phyloP scores from a whole-genome alignment of 805 yeast genomes.

The Candida nitratophila region DNA sequence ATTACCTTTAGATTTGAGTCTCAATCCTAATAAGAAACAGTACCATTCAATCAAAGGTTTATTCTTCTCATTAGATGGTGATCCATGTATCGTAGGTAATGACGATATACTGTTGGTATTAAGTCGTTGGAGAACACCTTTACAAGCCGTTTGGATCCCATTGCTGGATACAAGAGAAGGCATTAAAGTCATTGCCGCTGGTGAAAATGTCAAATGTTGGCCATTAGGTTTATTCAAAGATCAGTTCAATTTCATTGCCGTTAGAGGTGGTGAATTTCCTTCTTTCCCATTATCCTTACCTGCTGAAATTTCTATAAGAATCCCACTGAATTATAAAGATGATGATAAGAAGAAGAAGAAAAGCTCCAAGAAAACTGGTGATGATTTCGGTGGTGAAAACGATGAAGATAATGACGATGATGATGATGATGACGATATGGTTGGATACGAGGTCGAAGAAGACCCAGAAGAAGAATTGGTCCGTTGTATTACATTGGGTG shows the following conservation, averaged over 20 bases:
- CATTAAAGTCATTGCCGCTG: constrained; percentile 44
- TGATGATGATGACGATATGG: constrained; percentile 16
- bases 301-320: constrained; percentile 60
- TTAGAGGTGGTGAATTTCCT: constrained; percentile 70
- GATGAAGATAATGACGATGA: constrained; percentile 43
- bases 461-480: constrained; percentile 60
- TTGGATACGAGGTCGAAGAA: constrained; percentile 19
- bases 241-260: constrained; percentile 63
- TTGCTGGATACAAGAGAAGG: constrained; percentile 54
- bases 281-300: constrained; percentile 82
- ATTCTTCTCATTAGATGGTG: constrained; percentile 85
- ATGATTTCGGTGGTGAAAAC: constrained; percentile 11
- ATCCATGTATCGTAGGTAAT: constrained; percentile 81
- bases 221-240: constrained; percentile 76
- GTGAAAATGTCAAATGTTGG: constrained; percentile 69
- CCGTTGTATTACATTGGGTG: constrained; percentile 54
- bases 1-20: constrained; percentile 30
- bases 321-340: constrained; percentile 45
- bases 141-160: constrained; percentile 85
- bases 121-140: constrained; percentile 68
- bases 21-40: constrained; percentile 1
- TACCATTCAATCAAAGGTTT: constrained; percentile 45
- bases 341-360: constrained; percentile 14
- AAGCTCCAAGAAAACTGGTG: constrained; percentile 12
- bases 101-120: constrained; percentile 68